Evolutionary conservation across 2,329 filamentous ascomycete genomes (phyloP).

Genomic region (Colletotrichum phormii): DNA sequence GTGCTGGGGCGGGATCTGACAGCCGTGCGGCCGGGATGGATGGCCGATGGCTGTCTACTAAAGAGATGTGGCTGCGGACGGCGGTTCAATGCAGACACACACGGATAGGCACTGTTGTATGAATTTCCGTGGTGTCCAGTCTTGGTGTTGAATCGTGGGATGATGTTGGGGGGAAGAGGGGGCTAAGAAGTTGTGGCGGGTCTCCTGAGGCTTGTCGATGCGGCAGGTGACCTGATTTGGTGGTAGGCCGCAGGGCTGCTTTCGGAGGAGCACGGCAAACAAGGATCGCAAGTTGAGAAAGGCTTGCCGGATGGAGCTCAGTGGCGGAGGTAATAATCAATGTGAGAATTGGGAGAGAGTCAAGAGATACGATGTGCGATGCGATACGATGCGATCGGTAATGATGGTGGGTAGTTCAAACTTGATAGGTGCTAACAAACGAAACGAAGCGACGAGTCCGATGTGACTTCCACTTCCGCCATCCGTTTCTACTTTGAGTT

Average conservation of each 20-base stretch:
- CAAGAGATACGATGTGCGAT: constrained; percentile 3
- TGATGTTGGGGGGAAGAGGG: constrained; percentile 3
- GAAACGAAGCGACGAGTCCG: not conserved
- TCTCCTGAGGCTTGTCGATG: constrained; percentile 20
- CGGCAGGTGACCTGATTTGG: constrained; percentile 26
- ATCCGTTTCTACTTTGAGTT: not conserved
- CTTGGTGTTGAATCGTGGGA: constrained; percentile 8
- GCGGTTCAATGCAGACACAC: not conserved
- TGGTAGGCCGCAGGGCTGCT: constrained; percentile 26
- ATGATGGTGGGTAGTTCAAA: not conserved
- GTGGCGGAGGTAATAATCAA: constrained; percentile 26
- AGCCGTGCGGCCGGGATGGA: constrained; percentile 15
- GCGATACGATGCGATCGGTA: constrained; percentile 8
- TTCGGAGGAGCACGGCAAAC: constrained; percentile 12
- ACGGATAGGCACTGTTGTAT: too few relatives aligned
- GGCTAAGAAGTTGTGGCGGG: constrained; percentile 4
- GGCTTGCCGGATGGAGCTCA: constrained; percentile 3
- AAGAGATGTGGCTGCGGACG: not conserved
- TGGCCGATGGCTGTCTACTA: not conserved
- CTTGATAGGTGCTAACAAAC: not conserved
- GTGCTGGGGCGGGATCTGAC: constrained; percentile 11
- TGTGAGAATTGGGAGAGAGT: not conserved
- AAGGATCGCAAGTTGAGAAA: not conserved
- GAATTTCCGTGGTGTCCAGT: not conserved
- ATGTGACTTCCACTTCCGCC: not conserved